A percentile compares a stretch with the other conserved stretches of the same genome.
These are phyloP conservation scores for Micractinium conductrix DNA, from an alignment of 139 green algal species.

Conservation along the genomic window DNA sequence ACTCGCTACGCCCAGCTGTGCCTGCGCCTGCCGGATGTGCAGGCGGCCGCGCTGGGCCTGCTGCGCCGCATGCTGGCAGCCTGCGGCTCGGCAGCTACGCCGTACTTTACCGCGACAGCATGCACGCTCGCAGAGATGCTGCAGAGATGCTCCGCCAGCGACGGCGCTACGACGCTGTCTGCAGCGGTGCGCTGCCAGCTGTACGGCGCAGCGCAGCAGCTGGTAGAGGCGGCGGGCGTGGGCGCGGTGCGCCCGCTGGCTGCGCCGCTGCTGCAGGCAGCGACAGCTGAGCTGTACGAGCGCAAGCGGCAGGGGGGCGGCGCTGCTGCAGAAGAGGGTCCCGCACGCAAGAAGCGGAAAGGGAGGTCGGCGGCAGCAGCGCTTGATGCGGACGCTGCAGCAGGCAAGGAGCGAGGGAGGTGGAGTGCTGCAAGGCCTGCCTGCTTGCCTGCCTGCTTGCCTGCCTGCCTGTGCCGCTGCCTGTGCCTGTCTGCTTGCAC, in stretches of 20 bases:
- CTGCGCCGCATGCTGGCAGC: constrained; percentile 44
- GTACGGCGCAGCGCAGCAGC: constrained; percentile 35
- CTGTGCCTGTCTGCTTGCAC: no score
- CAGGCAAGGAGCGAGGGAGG: not conserved
- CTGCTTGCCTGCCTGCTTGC: no score
- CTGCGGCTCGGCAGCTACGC: constrained; percentile 36
- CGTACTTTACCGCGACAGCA: constrained; percentile 39
- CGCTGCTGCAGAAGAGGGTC: not conserved
- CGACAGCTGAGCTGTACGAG: constrained; percentile 62
- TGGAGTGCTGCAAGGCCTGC: not conserved
- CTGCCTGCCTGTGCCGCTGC: no score
- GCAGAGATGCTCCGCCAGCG: constrained; percentile 25
- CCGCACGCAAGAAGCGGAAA: constrained; percentile 39
- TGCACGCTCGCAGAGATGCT: constrained; percentile 52
- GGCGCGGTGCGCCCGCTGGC: constrained; percentile 43
- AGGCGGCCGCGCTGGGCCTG: constrained; percentile 43
- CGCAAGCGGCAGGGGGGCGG: not conserved
- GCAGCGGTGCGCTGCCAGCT: constrained; percentile 23
- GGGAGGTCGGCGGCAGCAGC: constrained; percentile 35
- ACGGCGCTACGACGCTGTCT: not conserved
- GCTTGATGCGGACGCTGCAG: not conserved
- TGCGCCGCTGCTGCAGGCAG: constrained; percentile 17
- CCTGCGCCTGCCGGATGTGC: constrained; percentile 39
- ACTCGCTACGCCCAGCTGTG: constrained; percentile 48
- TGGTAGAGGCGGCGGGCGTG: constrained; percentile 43